Conservation (phyloP, 139 green algal genomes). For the Zygnema cylindricum region DNA sequence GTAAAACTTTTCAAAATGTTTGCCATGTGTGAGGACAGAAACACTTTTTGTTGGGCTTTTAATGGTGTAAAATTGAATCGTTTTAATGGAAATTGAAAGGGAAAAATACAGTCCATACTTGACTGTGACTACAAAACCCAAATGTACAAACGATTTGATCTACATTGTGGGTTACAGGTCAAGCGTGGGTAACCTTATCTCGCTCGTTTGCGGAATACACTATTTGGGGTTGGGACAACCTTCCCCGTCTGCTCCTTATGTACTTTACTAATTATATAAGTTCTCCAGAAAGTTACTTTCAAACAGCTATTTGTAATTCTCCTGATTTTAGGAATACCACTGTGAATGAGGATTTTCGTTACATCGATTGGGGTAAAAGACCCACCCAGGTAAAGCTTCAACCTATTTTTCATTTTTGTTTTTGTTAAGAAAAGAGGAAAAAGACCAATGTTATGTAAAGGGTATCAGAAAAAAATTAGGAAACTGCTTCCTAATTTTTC, state of each 20-base stretch:
- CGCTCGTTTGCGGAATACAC: background rate
- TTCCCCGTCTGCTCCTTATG: background rate
- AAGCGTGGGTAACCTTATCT: background rate
- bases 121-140: no score
- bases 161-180: background rate
- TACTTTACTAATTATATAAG: background rate
- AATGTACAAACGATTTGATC: background rate
- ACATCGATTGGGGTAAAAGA: background rate
- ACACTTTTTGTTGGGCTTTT: no score
- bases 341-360: background rate
- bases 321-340: background rate
- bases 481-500: no score
- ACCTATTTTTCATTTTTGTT: background rate
- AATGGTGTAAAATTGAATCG: no score
- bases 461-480: no score
- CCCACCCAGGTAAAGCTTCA: background rate
- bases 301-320: background rate
- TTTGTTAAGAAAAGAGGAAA: no score
- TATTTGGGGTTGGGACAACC: background rate
- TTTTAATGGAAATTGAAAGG: no score
- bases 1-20: no score
- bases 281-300: background rate
- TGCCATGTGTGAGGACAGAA: no score
- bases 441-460: no score
- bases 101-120: no score